Evolutionary conservation across 164 flowering plant species (phyloP), one percentile per base, ranked within the genome.

Genomic region (Dillenia turbinata): DNA sequence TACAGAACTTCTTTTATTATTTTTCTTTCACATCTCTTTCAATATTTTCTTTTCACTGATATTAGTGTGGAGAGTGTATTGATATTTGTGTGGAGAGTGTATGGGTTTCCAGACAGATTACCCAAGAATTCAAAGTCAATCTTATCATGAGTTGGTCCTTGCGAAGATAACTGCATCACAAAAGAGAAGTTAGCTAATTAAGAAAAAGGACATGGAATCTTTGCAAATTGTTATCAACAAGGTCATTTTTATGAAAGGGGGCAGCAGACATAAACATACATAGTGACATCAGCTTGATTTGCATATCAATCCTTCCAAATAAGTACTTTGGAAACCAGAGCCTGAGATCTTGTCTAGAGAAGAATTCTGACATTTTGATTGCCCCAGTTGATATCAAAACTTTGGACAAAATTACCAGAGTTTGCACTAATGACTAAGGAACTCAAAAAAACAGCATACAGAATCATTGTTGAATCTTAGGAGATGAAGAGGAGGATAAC

Each of bases 61-160:
- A n/a, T n/a, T n/a, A n/a, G n/a, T n/a, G n/a, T n/a, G n/a, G n/a
- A n/a, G n/a, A n/a, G n/a, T n/a, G n/a, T n/a, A n/a, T n/a, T n/a
- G n/a, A n/a, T n/a, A n/a, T 19, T 19, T 1, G 77, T 77, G 47
- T 70, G 75, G 44, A 77, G 62, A 0, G 57, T 57, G 45, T 77
- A 77, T 8, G 80, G 80, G 0, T 73, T 44, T 15, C 77, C 80
- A 44, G 66, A 64, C 4, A 62, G n/a, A 56, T 77, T 77, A 8
- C 80, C 80, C 66, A 73, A 52, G 66, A 77, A 73, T 61, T 77
- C 77, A 12, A 73, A 70, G 47, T 77, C 77, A 1, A 77, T 66
- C 61, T 77, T 75, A 53, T 75, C 78, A 56, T 69, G 78, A 0
- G 45, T 56, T 45, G 71, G 52, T 0, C 76, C 75, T 33, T 53